These are phyloP conservation scores for Nemania abortiva DNA, from an alignment of 2,329 filamentous ascomycete genomes.

Conservation along the genomic window DNA sequence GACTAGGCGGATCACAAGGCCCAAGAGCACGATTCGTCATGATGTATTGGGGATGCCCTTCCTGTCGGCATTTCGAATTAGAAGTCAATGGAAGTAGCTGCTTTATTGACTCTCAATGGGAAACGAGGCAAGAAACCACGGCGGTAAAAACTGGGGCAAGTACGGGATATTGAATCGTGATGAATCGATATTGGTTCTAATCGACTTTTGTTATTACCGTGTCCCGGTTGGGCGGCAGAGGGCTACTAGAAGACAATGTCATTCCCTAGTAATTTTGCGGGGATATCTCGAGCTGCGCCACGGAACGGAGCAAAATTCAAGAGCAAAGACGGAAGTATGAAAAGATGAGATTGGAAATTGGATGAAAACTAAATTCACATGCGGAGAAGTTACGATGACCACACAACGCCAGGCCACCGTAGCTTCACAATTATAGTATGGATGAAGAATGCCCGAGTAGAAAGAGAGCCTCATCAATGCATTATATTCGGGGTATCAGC, in stretches of 20 bases:
- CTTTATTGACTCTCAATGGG: constrained; percentile 4
- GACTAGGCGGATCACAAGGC: neutral
- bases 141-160: neutral
- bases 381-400: constrained; percentile 50
- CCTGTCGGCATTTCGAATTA: neutral
- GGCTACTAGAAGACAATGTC: constrained; percentile 28
- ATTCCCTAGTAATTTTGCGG: constrained; percentile 13
- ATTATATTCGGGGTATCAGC: constrained; percentile 71
- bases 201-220: constrained; percentile 15
- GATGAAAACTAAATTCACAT: constrained; percentile 44
- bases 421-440: constrained; percentile 56
- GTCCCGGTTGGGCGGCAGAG: constrained; percentile 14
- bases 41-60: constrained; percentile 6
- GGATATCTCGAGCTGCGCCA: constrained; percentile 17
- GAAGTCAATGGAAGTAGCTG: constrained; percentile 1
- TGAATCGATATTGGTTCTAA: constrained; percentile 13
- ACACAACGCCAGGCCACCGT: constrained; percentile 60
- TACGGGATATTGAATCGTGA: constrained; percentile 7
- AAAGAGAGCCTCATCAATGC: constrained; percentile 60
- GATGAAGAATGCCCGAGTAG: constrained; percentile 51
- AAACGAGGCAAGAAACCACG: constrained; percentile 5
- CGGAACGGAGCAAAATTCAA: constrained; percentile 32
- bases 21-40: constrained; percentile 9
- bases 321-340: constrained; percentile 41
- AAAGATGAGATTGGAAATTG: constrained; percentile 46